These are phyloP conservation scores for Parastagonospora nodorum DNA, from an alignment of 2,329 filamentous ascomycete species.

Conservation along the genomic window DNA sequence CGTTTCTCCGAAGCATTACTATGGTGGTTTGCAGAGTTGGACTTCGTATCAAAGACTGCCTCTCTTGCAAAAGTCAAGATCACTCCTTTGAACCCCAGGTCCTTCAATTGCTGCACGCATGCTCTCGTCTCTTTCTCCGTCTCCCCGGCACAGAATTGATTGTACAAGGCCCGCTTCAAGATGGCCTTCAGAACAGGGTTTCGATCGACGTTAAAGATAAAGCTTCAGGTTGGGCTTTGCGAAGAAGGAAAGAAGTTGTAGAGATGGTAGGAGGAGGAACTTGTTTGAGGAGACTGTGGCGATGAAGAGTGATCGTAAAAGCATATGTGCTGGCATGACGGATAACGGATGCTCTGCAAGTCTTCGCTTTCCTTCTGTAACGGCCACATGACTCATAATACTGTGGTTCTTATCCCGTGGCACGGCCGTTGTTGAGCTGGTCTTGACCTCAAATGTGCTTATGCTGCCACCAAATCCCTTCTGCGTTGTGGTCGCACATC, in stretches of 20 bases:
- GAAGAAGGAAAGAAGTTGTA: conserved; percentile 48
- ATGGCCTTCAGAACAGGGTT: conserved; percentile 74
- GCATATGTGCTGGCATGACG: conserved; percentile 35
- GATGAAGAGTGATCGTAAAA: conserved; percentile 42
- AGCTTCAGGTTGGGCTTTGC: conserved; percentile 43
- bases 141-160: conserved; percentile 88
- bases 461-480: conserved; percentile 1
- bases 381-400: neutral
- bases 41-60: conserved; percentile 50
- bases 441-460: conserved; percentile 10
- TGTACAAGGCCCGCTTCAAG: conserved; percentile 82
- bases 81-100: conserved; percentile 78
- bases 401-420: conserved; percentile 8
- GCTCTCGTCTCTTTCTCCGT: conserved; percentile 68
- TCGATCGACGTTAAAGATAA: conserved; percentile 65
- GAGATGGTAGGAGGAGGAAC: conserved; percentile 46
- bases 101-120: conserved; percentile 67
- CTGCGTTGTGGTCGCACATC: conserved; percentile 1
- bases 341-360: conserved; percentile 22
- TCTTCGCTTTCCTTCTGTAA: conserved; percentile 11
- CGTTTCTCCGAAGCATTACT: conserved; percentile 17
- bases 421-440: conserved; percentile 18
- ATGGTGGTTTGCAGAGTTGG: conserved; percentile 19
- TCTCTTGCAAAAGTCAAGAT: conserved; percentile 86
- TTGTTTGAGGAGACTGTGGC: conserved; percentile 55